phyloP scores from a whole-genome alignment of 768 basidiomycete species.

The Boletus rubescentipes region DNA sequence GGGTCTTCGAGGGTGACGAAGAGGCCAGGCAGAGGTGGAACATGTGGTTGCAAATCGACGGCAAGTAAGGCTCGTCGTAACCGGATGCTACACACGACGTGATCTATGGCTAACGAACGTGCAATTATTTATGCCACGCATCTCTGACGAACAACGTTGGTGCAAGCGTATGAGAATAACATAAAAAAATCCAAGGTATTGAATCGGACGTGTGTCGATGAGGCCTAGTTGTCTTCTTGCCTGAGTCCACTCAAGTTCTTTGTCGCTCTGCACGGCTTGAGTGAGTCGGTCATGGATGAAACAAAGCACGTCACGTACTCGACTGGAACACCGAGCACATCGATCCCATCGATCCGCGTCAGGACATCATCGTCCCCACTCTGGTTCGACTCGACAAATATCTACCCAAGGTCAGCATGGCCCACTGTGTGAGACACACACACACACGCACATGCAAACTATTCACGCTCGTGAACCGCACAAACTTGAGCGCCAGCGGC shows the following conservation, averaged over 20 bases:
- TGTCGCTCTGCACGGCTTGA: conserved; percentile 29
- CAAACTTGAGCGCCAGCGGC: conserved; percentile 55
- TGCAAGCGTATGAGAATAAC: not conserved
- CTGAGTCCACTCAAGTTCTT: conserved; percentile 39
- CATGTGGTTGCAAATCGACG: conserved; percentile 84
- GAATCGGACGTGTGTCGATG: not conserved
- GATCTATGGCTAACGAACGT: conserved; percentile 8
- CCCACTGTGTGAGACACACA: not conserved
- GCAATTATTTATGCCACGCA: not conserved
- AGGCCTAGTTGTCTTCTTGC: conserved; percentile 31
- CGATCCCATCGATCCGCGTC: conserved; percentile 67
- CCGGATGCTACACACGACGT: not conserved
- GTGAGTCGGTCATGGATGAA: conserved; percentile 4
- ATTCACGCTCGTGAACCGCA: conserved; percentile 69
- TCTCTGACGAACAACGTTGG: not conserved
- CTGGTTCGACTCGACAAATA: conserved; percentile 70
- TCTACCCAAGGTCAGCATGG: conserved; percentile 36
- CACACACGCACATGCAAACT: conserved; percentile 51
- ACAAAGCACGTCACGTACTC: conserved; percentile 42
- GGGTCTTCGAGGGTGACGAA: conserved; percentile 73
- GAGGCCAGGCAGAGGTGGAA: conserved; percentile 73
- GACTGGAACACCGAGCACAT: conserved; percentile 58
- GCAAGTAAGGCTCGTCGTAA: conserved; percentile 43
- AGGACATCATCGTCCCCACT: conserved; percentile 49
- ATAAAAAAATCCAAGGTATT: not conserved